Percentiles rank a stretch among this genome's conserved stretches.
phyloP scores from a whole-genome alignment of 179 eudicot genomes.

The Actinidia chinensis region DNA sequence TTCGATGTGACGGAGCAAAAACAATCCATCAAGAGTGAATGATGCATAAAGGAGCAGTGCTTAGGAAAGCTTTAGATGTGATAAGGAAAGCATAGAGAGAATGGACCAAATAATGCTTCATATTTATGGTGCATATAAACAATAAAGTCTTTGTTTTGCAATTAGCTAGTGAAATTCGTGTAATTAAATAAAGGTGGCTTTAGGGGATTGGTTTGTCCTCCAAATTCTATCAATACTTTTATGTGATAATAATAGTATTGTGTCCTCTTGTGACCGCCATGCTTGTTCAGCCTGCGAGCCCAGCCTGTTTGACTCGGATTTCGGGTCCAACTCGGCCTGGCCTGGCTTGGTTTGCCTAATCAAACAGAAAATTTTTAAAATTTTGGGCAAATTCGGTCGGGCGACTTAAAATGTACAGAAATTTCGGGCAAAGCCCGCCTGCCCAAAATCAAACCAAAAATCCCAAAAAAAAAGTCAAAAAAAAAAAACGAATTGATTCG shows the following conservation, averaged over 20 bases:
- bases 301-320: too few species aligned
- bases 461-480: too few species aligned
- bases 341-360: too few species aligned
- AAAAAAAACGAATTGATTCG: too few species aligned
- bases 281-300: too few species aligned
- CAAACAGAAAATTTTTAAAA: too few species aligned
- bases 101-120: not conserved
- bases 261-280: too few species aligned
- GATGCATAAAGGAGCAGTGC: constrained; percentile 41
- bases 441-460: too few species aligned
- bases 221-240: not conserved
- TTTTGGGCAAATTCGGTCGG: too few species aligned
- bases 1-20: constrained; percentile 49
- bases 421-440: too few species aligned
- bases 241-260: not conserved
- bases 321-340: too few species aligned
- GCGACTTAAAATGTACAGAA: too few species aligned
- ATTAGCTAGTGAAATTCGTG: not conserved
- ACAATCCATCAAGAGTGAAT: constrained; percentile 56
- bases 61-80: constrained; percentile 17
- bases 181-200: not conserved
- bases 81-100: not conserved
- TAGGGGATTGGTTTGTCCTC: constrained; percentile 1
- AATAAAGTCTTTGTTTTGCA: not conserved
- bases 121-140: not conserved